These are phyloP conservation scores for Cladosporium sp. DNA, from an alignment of 2,329 filamentous ascomycete genomes.

Conservation along the genomic window DNA sequence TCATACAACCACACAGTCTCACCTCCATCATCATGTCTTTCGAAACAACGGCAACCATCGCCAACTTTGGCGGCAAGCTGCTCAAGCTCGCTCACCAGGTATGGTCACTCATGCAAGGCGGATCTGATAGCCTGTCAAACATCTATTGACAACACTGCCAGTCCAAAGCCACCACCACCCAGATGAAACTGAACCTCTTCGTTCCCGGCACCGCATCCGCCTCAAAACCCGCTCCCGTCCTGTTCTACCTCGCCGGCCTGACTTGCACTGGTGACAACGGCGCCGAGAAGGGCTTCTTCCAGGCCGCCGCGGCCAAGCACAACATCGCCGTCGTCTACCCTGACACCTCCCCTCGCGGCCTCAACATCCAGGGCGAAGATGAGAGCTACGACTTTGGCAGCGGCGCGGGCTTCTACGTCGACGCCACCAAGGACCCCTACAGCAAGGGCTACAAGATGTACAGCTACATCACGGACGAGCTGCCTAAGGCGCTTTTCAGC, in stretches of 20 bases:
- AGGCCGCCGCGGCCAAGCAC: conserved; percentile 71
- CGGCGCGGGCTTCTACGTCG: conserved; percentile 91
- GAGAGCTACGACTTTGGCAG: conserved; percentile 88
- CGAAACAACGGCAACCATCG: conserved; percentile 83
- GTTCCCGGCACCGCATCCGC: conserved; percentile 67
- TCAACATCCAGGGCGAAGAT: conserved; percentile 77
- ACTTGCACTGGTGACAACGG: conserved; percentile 88
- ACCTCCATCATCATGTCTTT: conserved; percentile 62
- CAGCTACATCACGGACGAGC: conserved; percentile 81
- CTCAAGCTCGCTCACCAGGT: conserved; percentile 80
- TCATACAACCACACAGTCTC: conserved; percentile 1
- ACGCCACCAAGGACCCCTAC: conserved; percentile 75
- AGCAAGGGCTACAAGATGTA: conserved; percentile 86
- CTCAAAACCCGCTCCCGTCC: conserved; percentile 68
- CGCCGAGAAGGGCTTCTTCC: conserved; percentile 82
- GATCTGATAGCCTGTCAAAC: background rate
- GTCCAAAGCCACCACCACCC: conserved; percentile 71
- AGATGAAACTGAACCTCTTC: conserved; percentile 92
- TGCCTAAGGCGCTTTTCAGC: conserved; percentile 71
- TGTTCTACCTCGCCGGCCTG: conserved; percentile 90
- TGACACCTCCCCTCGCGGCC: conserved; percentile 85
- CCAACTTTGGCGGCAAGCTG: conserved; percentile 89
- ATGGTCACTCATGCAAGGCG: background rate
- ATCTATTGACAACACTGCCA: conserved; percentile 29
- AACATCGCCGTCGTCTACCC: conserved; percentile 93